Evolutionary conservation across 208 protist genomes (phyloP), one percentile per base, ranked within the genome.

Genomic region (Trypanosoma vivax): DNA sequence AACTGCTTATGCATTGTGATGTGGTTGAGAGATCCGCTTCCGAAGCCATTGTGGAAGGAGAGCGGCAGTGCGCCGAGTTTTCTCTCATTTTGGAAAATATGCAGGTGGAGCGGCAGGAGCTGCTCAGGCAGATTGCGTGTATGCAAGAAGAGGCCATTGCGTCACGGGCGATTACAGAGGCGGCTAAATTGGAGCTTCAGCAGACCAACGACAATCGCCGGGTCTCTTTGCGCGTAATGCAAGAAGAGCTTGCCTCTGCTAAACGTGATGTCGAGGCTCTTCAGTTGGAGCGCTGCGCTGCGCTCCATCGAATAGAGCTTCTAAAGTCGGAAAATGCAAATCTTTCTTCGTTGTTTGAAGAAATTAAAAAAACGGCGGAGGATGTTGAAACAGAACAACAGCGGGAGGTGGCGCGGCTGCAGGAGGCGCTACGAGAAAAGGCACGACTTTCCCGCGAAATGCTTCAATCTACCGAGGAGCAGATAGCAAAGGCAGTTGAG

Each of bases 21-120:
- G 62, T 51, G 23, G 76, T 87, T 52, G 74, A 84, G 57, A 38
- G 50, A 40, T 51, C 75, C 19, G 73, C 83, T 18, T 52, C 51
- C 18, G 73, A 85, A 45, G 83, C 83, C 18, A 74, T 90, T 62
- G 51, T 47, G 5, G 78, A 77, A 41, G 78, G 63, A 3, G 82
- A 90, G 52, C 53, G 53, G 28, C 82, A 90, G 66, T 66, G 39
- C 30, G 38, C 42, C 18, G 65, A 65, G 27, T 83, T 79, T 49
- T 49, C 75, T 43, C 41, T 43, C 10, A 63, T 65, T 28, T 66
- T 90, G 11, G 67, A 67, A 18, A 68, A 82, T 19, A 78, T 78
- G 28, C 57, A 73, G 50, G 62, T 74, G 40, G 76, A 84, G 58
- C 83, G 80, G 50, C 64, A 77, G 60, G 50, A 76, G 39, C 62